These are phyloP conservation scores for Coniosporium apollinis DNA, from an alignment of 495 filamentous ascomycete species.

Conservation along the genomic window DNA sequence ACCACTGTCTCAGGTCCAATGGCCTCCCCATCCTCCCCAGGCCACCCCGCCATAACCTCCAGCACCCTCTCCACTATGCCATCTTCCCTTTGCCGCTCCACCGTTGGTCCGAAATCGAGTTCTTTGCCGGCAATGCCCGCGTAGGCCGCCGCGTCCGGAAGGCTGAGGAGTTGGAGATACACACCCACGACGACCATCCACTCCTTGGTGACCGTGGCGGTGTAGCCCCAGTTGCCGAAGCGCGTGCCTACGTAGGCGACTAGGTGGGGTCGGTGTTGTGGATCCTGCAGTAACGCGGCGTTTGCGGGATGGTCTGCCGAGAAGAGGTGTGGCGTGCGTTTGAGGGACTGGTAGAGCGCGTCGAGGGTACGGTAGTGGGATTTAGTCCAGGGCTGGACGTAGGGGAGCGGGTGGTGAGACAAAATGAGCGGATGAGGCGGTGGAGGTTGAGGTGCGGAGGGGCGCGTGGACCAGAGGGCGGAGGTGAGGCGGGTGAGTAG, in stretches of 20 bases:
- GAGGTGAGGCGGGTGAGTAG: not conserved
- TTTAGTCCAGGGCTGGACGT: slow-evolving; percentile 17
- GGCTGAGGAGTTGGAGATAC: slow-evolving; percentile 13
- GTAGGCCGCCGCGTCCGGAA: too few relatives aligned
- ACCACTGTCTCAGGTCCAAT: slow-evolving; percentile 10
- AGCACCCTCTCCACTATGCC: slow-evolving; percentile 9
- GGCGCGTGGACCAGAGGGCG: not conserved
- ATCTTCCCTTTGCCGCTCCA: slow-evolving; percentile 7
- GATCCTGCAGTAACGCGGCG: too few relatives aligned
- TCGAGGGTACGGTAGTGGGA: slow-evolving; percentile 18
- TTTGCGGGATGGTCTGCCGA: too few relatives aligned
- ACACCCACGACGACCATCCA: slow-evolving; percentile 12
- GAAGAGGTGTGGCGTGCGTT: slow-evolving; percentile 11
- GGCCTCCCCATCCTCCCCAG: slow-evolving; percentile 1
- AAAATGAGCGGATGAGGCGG: too few relatives aligned
- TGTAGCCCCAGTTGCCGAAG: slow-evolving; percentile 14
- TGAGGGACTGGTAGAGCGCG: slow-evolving; percentile 12
- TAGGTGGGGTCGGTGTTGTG: slow-evolving; percentile 1
- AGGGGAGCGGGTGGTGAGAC: slow-evolving; percentile 10
- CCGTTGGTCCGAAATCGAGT: too few relatives aligned
- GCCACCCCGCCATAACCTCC: slow-evolving; percentile 6
- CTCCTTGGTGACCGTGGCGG: slow-evolving; percentile 5
- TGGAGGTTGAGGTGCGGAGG: too few relatives aligned
- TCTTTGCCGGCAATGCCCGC: too few relatives aligned
- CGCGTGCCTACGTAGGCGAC: slow-evolving; percentile 7